phyloP scores from a whole-genome alignment of 2,329 filamentous ascomycete species.

The Alternaria rosae region DNA sequence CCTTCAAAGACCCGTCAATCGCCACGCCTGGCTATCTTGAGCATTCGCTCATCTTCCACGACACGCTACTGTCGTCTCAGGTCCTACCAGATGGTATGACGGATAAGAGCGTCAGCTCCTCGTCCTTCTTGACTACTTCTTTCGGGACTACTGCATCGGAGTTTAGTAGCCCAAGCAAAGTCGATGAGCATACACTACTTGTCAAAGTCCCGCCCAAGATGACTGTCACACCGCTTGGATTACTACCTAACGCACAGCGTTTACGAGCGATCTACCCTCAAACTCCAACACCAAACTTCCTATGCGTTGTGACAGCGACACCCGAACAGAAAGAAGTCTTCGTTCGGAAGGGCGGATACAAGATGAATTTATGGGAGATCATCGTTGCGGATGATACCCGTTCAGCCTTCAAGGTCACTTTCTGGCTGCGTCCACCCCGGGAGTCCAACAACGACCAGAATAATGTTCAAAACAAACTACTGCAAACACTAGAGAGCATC shows the following conservation, averaged over 20 bases:
- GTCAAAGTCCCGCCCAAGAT: conserved; percentile 29
- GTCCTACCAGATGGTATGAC: conserved; percentile 27
- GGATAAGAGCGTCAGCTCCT: conserved; percentile 43
- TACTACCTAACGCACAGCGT: conserved; percentile 72
- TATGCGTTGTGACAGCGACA: conserved; percentile 80
- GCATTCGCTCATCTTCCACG: conserved; percentile 76
- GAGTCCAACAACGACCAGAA: conserved; percentile 20
- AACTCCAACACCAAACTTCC: conserved; percentile 80
- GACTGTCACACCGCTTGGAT: conserved; percentile 68
- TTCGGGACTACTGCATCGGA: conserved; percentile 45
- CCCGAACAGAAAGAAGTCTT: conserved; percentile 71
- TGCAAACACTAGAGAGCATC: conserved; percentile 57
- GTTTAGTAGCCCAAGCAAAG: conserved; percentile 32
- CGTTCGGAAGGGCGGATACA: conserved; percentile 68
- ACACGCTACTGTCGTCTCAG: conserved; percentile 70
- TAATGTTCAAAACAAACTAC: conserved; percentile 45
- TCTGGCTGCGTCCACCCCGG: conserved; percentile 71
- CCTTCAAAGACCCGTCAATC: conserved; percentile 21
- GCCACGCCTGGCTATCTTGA: conserved; percentile 68
- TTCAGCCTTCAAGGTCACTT: conserved; percentile 80
- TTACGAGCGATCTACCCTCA: conserved; percentile 75
- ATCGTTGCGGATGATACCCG: conserved; percentile 82
- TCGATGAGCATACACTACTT: conserved; percentile 7
- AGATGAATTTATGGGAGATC: conserved; percentile 50
- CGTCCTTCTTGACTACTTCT: conserved; percentile 47